A percentile compares a stretch with the other conserved stretches of the same genome.
phyloP scores from a whole-genome alignment of 257 asterid species.

The Salvia splendens region DNA sequence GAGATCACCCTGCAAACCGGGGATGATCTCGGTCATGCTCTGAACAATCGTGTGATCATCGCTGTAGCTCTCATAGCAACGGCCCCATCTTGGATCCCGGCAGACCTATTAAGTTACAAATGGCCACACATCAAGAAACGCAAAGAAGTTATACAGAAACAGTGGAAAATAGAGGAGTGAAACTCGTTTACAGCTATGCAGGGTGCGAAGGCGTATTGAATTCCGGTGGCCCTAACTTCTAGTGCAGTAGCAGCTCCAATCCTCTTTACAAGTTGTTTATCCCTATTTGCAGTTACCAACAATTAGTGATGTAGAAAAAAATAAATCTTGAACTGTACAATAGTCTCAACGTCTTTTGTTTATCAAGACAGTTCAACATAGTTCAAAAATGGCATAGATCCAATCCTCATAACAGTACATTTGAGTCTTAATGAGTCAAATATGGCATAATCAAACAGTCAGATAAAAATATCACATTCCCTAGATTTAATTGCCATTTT shows the following conservation, averaged over 20 bases:
- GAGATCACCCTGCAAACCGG: constrained; percentile 90
- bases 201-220: constrained; percentile 72
- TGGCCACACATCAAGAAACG: constrained; percentile 9
- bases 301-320: background rate
- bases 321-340: background rate
- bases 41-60: constrained; percentile 83
- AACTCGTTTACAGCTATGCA: constrained; percentile 62
- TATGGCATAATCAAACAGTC: background rate
- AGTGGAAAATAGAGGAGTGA: background rate
- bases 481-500: too few relatives aligned
- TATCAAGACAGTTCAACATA: background rate
- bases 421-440: background rate
- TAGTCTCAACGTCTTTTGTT: too few relatives aligned
- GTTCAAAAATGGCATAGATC: background rate
- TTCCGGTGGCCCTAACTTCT: constrained; percentile 83
- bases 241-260: constrained; percentile 83
- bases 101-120: constrained; percentile 57
- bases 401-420: background rate
- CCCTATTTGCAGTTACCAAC: constrained; percentile 41
- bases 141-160: background rate
- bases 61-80: constrained; percentile 88
- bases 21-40: constrained; percentile 77
- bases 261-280: constrained; percentile 62
- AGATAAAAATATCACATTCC: too few relatives aligned
- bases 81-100: constrained; percentile 97